Evolutionary conservation across 2,329 filamentous ascomycete genomes (phyloP).

Genomic region (Pseudocercospora eumusae): DNA sequence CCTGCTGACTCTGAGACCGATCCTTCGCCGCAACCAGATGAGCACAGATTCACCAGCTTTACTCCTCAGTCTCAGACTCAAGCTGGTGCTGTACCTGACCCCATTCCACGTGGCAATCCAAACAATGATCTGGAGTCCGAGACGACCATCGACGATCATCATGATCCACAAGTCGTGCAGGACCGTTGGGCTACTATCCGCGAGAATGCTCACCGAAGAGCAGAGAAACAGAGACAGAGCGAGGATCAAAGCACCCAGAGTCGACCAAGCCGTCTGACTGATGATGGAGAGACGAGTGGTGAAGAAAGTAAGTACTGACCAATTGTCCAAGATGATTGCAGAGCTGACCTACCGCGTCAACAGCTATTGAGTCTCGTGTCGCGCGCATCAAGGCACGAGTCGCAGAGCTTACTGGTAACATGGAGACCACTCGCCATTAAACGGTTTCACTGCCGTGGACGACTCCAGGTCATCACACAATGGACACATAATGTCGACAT

Average conservation of each 20-base stretch:
- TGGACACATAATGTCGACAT: constrained; percentile 3
- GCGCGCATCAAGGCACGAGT: constrained; percentile 97
- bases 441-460: not conserved
- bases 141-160: constrained; percentile 43
- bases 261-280: constrained; percentile 59
- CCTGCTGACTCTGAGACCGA: constrained; percentile 50
- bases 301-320: constrained; percentile 76
- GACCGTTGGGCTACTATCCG: constrained; percentile 96
- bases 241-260: constrained; percentile 60
- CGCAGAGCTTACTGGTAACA: constrained; percentile 72
- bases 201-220: constrained; percentile 86
- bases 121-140: constrained; percentile 39
- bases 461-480: not conserved
- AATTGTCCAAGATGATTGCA: not conserved
- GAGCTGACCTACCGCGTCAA: constrained; percentile 23
- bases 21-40: constrained; percentile 22
- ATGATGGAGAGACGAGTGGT: constrained; percentile 87
- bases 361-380: constrained; percentile 92
- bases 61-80: constrained; percentile 22
- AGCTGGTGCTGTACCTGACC: constrained; percentile 21
- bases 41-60: constrained; percentile 29
- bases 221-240: constrained; percentile 46
- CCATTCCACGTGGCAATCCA: constrained; percentile 14
- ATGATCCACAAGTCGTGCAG: constrained; percentile 48
- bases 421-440: constrained; percentile 27